A percentile compares a stretch with the other conserved stretches of the same genome.
Evolutionary conservation across 2,329 filamentous ascomycete species (phyloP).

Genomic region (Emergomyces africanus): DNA sequence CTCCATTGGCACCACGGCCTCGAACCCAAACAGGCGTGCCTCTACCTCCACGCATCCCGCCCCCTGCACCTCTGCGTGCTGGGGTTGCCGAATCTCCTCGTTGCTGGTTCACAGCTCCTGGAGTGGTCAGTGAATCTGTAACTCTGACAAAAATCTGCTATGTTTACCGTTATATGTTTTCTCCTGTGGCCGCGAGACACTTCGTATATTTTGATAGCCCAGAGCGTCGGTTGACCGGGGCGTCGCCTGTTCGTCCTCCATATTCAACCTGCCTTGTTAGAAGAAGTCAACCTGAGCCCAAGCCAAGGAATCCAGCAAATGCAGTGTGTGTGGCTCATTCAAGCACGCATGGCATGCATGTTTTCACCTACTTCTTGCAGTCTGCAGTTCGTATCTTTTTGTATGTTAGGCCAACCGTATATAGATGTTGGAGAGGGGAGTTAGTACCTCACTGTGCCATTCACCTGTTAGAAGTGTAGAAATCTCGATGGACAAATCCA

Average conservation of each 20-base stretch:
- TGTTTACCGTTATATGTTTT: background rate
- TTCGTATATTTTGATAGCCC: background rate
- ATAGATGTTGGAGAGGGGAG: background rate
- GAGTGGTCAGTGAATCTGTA: background rate
- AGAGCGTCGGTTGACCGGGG: background rate
- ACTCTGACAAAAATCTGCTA: no score
- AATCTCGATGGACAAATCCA: background rate
- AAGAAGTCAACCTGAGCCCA: background rate
- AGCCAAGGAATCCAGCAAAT: background rate
- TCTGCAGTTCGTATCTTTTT: constrained; percentile 5
- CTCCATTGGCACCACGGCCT: background rate
- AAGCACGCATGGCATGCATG: background rate
- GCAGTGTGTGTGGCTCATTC: background rate
- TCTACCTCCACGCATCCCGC: background rate
- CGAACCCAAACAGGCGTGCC: background rate
- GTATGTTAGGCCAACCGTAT: constrained; percentile 2
- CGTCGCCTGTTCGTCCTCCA: background rate
- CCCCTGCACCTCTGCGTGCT: background rate
- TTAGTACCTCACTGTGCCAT: constrained; percentile 7
- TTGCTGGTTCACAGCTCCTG: background rate
- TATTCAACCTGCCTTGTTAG: constrained; percentile 1
- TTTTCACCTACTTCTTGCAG: constrained; percentile 4
- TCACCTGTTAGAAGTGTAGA: background rate
- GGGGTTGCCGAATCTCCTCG: background rate
- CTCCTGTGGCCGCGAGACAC: background rate